A percentile compares a stretch with the other conserved stretches of the same genome.
These are phyloP conservation scores for Ephemerocybe angulata DNA, from an alignment of 768 basidiomycete genomes.

Conservation along the genomic window DNA sequence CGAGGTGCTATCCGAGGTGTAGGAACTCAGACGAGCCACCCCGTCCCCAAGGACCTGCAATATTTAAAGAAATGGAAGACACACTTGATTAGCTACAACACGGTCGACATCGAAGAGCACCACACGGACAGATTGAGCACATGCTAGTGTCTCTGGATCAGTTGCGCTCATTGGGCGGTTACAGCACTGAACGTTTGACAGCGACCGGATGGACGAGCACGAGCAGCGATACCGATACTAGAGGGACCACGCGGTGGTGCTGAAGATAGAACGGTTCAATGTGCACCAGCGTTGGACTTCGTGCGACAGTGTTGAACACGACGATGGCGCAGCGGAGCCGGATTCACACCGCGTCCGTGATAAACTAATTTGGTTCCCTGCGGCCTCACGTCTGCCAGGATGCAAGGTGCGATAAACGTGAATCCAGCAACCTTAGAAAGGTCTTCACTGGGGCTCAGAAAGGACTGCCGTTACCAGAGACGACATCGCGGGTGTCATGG, in stretches of 20 bases:
- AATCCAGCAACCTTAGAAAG: too few species aligned
- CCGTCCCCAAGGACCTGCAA: constrained; percentile 13
- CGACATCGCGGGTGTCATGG: too few species aligned
- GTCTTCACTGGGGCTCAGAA: too few species aligned
- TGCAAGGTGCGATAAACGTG: too few species aligned
- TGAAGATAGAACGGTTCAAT: neutral
- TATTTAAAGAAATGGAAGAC: constrained; percentile 1
- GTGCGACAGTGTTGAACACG: too few species aligned
- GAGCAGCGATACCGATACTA: neutral
- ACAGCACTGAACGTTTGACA: constrained; percentile 3
- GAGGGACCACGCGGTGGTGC: neutral
- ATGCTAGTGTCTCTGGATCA: constrained; percentile 14
- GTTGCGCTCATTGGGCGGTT: neutral
- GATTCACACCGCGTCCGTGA: neutral
- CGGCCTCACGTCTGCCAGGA: too few species aligned
- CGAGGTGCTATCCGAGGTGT: constrained; percentile 6
- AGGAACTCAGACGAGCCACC: constrained; percentile 5
- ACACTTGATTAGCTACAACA: constrained; percentile 12
- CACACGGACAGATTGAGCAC: constrained; percentile 21
- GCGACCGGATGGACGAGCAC: constrained; percentile 2
- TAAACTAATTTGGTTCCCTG: too few species aligned
- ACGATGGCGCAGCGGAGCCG: neutral
- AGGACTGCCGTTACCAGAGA: too few species aligned
- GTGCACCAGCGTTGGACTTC: neutral
- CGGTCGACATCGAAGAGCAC: constrained; percentile 11